A percentile compares a stretch with the other conserved stretches of the same genome.
phyloP scores from a whole-genome alignment of 768 basidiomycete species.

The Russula sp. region DNA sequence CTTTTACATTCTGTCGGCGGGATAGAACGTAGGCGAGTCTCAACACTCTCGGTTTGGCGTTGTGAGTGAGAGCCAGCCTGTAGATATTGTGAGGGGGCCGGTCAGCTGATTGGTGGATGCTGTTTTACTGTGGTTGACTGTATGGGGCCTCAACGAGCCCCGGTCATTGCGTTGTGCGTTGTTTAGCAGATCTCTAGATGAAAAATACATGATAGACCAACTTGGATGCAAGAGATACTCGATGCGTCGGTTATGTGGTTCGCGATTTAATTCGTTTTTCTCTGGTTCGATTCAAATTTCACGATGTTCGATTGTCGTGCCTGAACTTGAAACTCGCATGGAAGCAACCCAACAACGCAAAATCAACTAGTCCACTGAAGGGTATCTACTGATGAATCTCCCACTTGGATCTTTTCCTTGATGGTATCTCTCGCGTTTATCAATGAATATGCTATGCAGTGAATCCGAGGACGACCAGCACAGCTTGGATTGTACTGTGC shows the following conservation, averaged over 20 bases:
- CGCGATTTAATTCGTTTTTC: not conserved
- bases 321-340: not conserved
- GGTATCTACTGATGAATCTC: not conserved
- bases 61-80: slow-evolving; percentile 15
- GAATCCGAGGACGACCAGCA: slow-evolving; percentile 47
- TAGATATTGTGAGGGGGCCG: slow-evolving; percentile 12
- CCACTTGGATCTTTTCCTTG: not conserved
- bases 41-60: slow-evolving; percentile 39
- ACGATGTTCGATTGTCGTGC: not conserved
- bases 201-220: slow-evolving; percentile 2
- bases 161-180: slow-evolving; percentile 11
- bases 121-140: slow-evolving; percentile 22
- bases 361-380: too few relatives aligned
- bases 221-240: too few relatives aligned
- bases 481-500: slow-evolving; percentile 64
- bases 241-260: slow-evolving; percentile 1
- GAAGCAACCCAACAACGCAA: too few relatives aligned
- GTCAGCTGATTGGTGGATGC: slow-evolving; percentile 24
- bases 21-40: slow-evolving; percentile 54
- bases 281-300: slow-evolving; percentile 8
- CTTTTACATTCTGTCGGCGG: slow-evolving; percentile 60
- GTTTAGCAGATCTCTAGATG: slow-evolving; percentile 9
- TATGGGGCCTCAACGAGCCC: slow-evolving; percentile 58
- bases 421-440: slow-evolving; percentile 40
- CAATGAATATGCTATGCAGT: slow-evolving; percentile 42